Percentiles rank a stretch among this genome's conserved stretches.
Conservation (phyloP, 2,329 filamentous ascomycete species). For the Sporothrix pseudoabietina region DNA sequence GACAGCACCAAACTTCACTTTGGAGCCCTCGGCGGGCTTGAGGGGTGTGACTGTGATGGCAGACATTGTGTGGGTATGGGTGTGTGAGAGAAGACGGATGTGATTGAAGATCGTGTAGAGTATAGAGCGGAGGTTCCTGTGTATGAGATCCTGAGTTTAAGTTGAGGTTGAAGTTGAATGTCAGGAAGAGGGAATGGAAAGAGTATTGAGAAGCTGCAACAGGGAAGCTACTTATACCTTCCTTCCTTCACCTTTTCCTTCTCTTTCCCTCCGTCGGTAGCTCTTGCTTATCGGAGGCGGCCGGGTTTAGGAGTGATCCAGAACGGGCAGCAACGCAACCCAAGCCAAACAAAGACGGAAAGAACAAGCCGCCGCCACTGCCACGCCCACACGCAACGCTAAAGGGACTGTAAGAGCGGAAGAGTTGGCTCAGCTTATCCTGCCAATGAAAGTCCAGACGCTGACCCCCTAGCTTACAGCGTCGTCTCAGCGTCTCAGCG, state of each 20-base stretch:
- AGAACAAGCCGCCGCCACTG: background rate
- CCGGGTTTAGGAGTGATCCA: slow-evolving; percentile 20
- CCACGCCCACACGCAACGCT: background rate
- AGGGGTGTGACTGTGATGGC: slow-evolving; percentile 33
- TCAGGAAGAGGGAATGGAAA: background rate
- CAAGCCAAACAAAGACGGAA: background rate
- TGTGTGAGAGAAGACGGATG: background rate
- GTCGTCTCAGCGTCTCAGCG: background rate
- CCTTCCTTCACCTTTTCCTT: background rate
- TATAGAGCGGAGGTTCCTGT: background rate
- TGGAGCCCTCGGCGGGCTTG: slow-evolving; percentile 31
- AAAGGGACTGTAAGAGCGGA: background rate
- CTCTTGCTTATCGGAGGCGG: slow-evolving; percentile 27
- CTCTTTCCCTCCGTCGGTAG: background rate
- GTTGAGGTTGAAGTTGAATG: background rate
- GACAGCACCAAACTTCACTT: slow-evolving; percentile 62
- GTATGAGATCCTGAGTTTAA: background rate
- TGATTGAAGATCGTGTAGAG: background rate
- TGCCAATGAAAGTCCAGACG: background rate
- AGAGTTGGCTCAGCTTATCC: slow-evolving; percentile 11
- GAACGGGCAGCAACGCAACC: background rate
- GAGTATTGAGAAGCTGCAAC: background rate
- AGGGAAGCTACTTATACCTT: slow-evolving; percentile 9
- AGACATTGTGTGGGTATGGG: slow-evolving; percentile 33
- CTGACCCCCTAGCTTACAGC: background rate